Conservation (phyloP, 257 asterid species). For the Capsicum chinense region DNA sequence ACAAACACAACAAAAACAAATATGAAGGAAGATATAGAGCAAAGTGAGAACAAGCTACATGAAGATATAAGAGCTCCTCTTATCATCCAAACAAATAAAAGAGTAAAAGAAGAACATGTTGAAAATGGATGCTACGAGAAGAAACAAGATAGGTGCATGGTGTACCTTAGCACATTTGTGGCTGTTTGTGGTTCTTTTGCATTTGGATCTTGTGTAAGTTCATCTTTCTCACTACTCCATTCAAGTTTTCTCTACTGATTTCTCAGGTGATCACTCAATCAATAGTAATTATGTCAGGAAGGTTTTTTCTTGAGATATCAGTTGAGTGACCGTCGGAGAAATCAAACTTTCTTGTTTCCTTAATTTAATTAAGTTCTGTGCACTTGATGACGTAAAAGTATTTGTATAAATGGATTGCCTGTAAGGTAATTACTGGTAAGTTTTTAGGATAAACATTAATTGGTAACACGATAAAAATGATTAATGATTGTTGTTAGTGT, state of each 20-base stretch:
- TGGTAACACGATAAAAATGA: neutral
- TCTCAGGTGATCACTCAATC: neutral
- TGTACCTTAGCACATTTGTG: conserved; percentile 71
- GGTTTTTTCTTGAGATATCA: too few relatives aligned
- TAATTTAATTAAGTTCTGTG: neutral
- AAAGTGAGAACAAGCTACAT: conserved; percentile 27
- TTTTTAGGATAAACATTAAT: neutral
- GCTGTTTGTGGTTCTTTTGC: conserved; percentile 91
- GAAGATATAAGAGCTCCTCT: conserved; percentile 61
- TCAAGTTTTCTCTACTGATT: neutral
- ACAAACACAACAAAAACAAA: conserved; percentile 25
- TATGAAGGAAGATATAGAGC: conserved; percentile 47
- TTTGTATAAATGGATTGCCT: neutral
- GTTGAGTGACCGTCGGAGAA: neutral
- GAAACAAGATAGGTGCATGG: conserved; percentile 73
- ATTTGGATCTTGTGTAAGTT: conserved; percentile 85
- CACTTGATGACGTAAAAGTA: neutral
- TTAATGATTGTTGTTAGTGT: neutral
- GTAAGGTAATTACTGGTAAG: neutral
- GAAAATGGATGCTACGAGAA: conserved; percentile 19
- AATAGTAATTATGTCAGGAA: too few relatives aligned
- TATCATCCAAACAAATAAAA: conserved; percentile 38
- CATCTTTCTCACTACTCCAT: neutral
- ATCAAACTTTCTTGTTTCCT: neutral
- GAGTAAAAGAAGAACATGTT: conserved; percentile 32